A percentile compares a stretch with the other conserved stretches of the same genome.
These are phyloP conservation scores for Russula earlei DNA, from an alignment of 768 basidiomycete species.

Conservation along the genomic window DNA sequence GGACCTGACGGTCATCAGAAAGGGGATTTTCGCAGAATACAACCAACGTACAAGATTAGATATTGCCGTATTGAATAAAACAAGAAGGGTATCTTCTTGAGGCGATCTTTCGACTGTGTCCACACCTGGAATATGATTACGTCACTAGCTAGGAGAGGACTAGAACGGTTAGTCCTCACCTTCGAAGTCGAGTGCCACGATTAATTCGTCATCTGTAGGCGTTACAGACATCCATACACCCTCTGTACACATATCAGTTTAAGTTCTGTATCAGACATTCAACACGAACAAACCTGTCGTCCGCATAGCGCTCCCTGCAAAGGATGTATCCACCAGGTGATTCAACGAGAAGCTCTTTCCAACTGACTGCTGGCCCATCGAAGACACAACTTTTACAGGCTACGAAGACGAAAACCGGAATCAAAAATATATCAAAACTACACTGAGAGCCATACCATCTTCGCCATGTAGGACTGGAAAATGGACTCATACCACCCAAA, in stretches of 20 bases:
- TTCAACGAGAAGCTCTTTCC: constrained; percentile 52
- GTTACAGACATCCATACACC: constrained; percentile 64
- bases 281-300: constrained; percentile 33
- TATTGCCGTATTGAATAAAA: constrained; percentile 55
- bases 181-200: constrained; percentile 60
- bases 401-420: constrained; percentile 19
- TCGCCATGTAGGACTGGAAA: constrained; percentile 52
- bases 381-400: constrained; percentile 57
- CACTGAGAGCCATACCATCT: constrained; percentile 31
- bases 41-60: constrained; percentile 41
- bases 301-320: constrained; percentile 55
- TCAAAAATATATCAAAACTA: neutral
- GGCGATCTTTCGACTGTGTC: constrained; percentile 55
- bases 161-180: constrained; percentile 29
- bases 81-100: constrained; percentile 54
- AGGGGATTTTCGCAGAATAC: neutral
- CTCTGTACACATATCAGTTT: constrained; percentile 26
- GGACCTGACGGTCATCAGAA: constrained; percentile 33
- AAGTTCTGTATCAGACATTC: neutral
- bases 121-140: constrained; percentile 32
- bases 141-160: neutral
- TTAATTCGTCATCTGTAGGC: constrained; percentile 42
- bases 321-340: constrained; percentile 54
- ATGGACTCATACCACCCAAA: constrained; percentile 61
- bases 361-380: constrained; percentile 61